These are phyloP conservation scores for Fusarium sp. DNA, from an alignment of 2,329 filamentous ascomycete genomes.

Conservation along the genomic window DNA sequence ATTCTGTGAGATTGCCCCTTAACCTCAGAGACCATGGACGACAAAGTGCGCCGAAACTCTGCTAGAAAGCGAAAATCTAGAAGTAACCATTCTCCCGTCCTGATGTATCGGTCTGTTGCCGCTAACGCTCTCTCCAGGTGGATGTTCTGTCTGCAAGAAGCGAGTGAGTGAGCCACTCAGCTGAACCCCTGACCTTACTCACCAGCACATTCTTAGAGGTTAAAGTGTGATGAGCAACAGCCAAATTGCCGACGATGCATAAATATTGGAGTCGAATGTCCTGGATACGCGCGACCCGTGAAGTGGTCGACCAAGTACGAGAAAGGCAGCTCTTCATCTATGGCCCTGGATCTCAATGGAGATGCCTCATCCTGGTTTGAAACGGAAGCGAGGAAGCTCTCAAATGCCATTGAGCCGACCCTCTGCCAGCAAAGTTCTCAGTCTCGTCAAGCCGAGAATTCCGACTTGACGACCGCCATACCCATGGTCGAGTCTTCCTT, in stretches of 20 bases:
- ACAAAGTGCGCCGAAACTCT: neutral
- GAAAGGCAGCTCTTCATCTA: neutral
- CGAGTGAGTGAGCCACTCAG: conserved; percentile 3
- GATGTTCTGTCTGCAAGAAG: conserved; percentile 25
- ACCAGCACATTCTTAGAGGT: neutral
- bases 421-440: too few relatives aligned
- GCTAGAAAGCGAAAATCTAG: conserved; percentile 12
- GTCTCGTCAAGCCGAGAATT: neutral
- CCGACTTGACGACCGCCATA: neutral
- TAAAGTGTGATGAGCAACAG: conserved; percentile 35
- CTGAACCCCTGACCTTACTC: neutral
- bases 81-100: neutral
- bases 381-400: neutral
- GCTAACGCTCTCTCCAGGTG: conserved; percentile 2
- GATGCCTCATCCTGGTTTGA: neutral
- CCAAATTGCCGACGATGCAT: conserved; percentile 27
- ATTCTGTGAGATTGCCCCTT: neutral
- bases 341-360: accelerated
- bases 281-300: conserved; percentile 26
- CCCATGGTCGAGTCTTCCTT: neutral
- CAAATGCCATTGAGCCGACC: neutral
- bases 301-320: conserved; percentile 39
- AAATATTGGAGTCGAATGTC: conserved; percentile 23
- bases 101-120: too few relatives aligned
- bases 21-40: neutral